phyloP scores from a whole-genome alignment of 257 asterid species.

The Penstemon barbatus region DNA sequence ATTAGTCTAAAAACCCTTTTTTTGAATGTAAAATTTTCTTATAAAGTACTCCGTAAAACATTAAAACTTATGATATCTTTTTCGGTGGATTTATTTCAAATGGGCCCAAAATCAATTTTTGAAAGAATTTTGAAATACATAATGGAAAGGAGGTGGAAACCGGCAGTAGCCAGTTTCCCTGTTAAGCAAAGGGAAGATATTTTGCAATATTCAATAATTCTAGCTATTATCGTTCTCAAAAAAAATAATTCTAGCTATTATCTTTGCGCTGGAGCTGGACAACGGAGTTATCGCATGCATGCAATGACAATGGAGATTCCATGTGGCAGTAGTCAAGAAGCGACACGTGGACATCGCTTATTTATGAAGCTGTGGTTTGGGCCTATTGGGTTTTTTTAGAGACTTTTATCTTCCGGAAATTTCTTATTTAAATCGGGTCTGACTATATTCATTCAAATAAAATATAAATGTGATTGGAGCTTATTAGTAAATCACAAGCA shows the following conservation, averaged over 20 bases:
- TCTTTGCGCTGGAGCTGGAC: neutral
- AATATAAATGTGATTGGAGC: no score
- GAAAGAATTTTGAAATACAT: neutral
- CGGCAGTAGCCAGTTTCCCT: conserved; percentile 38
- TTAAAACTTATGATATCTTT: no score
- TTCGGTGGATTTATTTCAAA: no score
- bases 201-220: no score
- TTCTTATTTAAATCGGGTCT: no score
- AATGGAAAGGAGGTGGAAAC: conserved; percentile 24
- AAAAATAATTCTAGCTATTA: no score
- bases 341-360: conserved; percentile 29
- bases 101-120: neutral
- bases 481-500: no score
- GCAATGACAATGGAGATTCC: conserved; percentile 28
- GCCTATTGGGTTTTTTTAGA: neutral
- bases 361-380: neutral
- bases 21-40: no score
- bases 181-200: neutral
- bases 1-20: no score
- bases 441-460: no score
- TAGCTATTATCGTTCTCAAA: no score
- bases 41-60: no score
- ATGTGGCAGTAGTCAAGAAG: conserved; percentile 21
- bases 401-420: neutral
- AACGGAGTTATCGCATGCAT: conserved; percentile 34